phyloP scores from a whole-genome alignment of 352 stramenopile genomes.

The Pythium monospermum region DNA sequence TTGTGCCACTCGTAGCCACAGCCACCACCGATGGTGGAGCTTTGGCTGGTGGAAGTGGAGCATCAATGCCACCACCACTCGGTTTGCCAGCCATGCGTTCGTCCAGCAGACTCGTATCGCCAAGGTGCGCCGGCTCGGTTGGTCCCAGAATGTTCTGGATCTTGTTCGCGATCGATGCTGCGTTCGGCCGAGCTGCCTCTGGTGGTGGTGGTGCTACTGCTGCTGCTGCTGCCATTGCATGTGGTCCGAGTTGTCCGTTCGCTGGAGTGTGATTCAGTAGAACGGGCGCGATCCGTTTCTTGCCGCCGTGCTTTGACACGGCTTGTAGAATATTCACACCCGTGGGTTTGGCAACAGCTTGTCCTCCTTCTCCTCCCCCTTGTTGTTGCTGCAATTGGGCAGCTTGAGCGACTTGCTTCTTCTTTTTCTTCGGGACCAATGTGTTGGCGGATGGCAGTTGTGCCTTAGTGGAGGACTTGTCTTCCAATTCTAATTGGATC shows the following conservation, averaged over 20 bases:
- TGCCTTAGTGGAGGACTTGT: constrained; percentile 30
- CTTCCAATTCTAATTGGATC: constrained; percentile 76
- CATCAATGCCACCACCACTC: too few relatives aligned
- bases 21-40: too few relatives aligned
- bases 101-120: constrained; percentile 49
- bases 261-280: constrained; percentile 34
- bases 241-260: not conserved
- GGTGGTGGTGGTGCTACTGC: not conserved
- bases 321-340: constrained; percentile 31
- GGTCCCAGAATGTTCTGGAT: constrained; percentile 75
- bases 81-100: constrained; percentile 46
- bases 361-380: too few relatives aligned
- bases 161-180: constrained; percentile 68
- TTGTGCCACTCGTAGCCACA: too few relatives aligned
- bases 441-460: constrained; percentile 25
- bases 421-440: constrained; percentile 64
- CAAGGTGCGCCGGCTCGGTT: constrained; percentile 42
- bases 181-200: constrained; percentile 18
- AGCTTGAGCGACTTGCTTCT: constrained; percentile 6
- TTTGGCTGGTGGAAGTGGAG: too few relatives aligned
- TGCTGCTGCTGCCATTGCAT: constrained; percentile 10
- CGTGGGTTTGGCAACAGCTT: constrained; percentile 14
- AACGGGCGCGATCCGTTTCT: constrained; percentile 61
- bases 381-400: too few relatives aligned
- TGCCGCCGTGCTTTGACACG: constrained; percentile 44